Conservation (phyloP, 2,329 filamentous ascomycete genomes). For the Talaromyces sp. region DNA sequence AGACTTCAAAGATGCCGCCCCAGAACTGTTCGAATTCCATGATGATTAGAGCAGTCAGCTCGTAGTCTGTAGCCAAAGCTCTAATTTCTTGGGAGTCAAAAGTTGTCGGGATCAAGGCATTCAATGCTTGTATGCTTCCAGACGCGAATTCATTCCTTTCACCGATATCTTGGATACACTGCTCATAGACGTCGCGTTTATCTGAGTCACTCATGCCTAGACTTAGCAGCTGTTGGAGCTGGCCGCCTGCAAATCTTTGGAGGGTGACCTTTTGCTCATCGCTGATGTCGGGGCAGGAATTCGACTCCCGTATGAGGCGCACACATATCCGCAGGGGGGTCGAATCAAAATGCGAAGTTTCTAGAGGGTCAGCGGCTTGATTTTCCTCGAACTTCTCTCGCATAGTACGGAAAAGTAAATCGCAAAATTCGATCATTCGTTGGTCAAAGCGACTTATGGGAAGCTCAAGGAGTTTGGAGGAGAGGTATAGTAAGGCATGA, state of each 20-base stretch:
- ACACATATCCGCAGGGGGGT: constrained; percentile 57
- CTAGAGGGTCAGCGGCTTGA: constrained; percentile 25
- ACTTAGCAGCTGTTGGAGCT: constrained; percentile 60
- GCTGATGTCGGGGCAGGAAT: constrained; percentile 52
- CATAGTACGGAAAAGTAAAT: constrained; percentile 52
- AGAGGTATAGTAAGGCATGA: constrained; percentile 60
- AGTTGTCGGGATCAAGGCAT: constrained; percentile 37
- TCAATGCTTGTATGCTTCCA: constrained; percentile 68
- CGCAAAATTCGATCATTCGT: constrained; percentile 61
- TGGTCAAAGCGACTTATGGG: constrained; percentile 62
- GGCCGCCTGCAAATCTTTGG: constrained; percentile 60
- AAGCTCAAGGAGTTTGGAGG: constrained; percentile 64
- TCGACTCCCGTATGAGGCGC: constrained; percentile 69
- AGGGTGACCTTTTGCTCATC: constrained; percentile 60
- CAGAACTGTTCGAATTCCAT: constrained; percentile 62
- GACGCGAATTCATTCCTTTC: constrained; percentile 61
- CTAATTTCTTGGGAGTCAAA: constrained; percentile 52
- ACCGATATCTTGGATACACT: constrained; percentile 67
- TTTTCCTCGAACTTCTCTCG: constrained; percentile 42
- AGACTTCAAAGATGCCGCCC: constrained; percentile 41
- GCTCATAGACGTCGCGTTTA: constrained; percentile 60
- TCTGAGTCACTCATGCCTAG: constrained; percentile 54
- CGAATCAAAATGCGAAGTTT: constrained; percentile 32
- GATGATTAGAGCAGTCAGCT: constrained; percentile 60
- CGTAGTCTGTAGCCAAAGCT: constrained; percentile 58